Evolutionary conservation across 768 basidiomycete genomes (phyloP).

Genomic region (Daedalea quercina): DNA sequence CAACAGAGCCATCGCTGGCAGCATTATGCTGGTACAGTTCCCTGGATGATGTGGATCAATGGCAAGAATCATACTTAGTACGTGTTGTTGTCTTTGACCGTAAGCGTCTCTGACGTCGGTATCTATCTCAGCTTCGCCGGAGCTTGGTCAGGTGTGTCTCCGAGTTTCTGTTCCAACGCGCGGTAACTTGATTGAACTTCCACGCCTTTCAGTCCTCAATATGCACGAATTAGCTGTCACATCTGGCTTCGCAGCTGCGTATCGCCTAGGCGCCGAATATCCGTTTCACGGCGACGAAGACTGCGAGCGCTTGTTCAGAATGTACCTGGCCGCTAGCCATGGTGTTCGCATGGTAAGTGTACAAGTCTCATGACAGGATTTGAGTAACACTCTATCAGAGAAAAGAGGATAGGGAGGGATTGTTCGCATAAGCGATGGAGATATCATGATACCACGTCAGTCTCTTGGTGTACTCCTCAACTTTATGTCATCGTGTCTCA

Average conservation of each 20-base stretch:
- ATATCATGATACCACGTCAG: neutral
- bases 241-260: slow-evolving; percentile 36
- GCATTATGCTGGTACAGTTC: slow-evolving; percentile 31
- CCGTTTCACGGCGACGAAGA: slow-evolving; percentile 25
- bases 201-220: slow-evolving; percentile 20
- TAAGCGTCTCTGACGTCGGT: neutral
- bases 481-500: neutral
- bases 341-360: slow-evolving; percentile 19
- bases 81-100: neutral
- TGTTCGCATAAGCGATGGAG: slow-evolving; percentile 8
- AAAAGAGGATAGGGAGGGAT: slow-evolving; percentile 20
- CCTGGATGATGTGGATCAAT: slow-evolving; percentile 34
- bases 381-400: no score
- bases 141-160: slow-evolving; percentile 25
- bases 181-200: neutral
- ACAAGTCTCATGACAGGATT: neutral
- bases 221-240: slow-evolving; percentile 32
- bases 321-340: slow-evolving; percentile 23
- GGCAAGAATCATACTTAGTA: slow-evolving; percentile 28
- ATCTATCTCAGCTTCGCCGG: slow-evolving; percentile 18
- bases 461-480: neutral
- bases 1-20: slow-evolving; percentile 48
- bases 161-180: neutral
- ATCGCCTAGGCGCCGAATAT: slow-evolving; percentile 26
- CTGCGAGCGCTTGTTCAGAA: slow-evolving; percentile 23